Conservation (phyloP, 208 protist species). For the Leishmania guyanensis region DNA sequence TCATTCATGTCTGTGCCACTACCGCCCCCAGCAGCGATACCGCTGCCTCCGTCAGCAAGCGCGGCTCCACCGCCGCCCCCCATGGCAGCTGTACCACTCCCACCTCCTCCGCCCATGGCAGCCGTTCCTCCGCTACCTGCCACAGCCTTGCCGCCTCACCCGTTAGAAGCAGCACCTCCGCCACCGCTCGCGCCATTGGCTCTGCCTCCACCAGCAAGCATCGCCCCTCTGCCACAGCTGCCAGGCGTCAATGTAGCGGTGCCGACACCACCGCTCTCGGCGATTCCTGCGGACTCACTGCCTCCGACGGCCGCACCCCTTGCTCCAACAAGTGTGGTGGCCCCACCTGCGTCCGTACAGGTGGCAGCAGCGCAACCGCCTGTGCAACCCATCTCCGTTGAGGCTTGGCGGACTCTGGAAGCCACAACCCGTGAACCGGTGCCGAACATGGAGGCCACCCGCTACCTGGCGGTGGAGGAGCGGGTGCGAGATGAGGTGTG, state of each 20-base stretch:
- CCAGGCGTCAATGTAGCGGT: not conserved
- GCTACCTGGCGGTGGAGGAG: conserved; percentile 77
- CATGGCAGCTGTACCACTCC: not conserved
- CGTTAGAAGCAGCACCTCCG: conserved; percentile 26
- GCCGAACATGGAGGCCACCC: conserved; percentile 51
- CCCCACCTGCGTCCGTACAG: conserved; percentile 24
- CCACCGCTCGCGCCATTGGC: conserved; percentile 23
- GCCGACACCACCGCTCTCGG: conserved; percentile 16
- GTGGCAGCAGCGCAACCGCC: conserved; percentile 11
- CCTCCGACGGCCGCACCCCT: conserved; percentile 22
- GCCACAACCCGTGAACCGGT: conserved; percentile 39
- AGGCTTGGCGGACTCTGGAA: conserved; percentile 50
- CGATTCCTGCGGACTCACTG: conserved; percentile 7
- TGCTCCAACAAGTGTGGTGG: conserved; percentile 5
- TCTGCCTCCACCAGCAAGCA: not conserved
- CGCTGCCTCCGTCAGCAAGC: conserved; percentile 19
- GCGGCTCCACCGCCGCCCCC: conserved; percentile 1
- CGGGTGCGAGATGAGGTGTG: conserved; percentile 70
- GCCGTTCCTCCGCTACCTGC: conserved; percentile 22
- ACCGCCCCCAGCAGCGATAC: conserved; percentile 9
- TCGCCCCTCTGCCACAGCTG: conserved; percentile 11
- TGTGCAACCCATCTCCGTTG: conserved; percentile 42
- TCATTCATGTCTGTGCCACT: conserved; percentile 21
- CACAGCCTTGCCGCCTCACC: conserved; percentile 4
- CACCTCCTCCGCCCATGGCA: conserved; percentile 6